Evolutionary conservation across 192 early-diverging fungal genomes (phyloP), one percentile per base, ranked within the genome.

Genomic region (Backusella luteola): DNA sequence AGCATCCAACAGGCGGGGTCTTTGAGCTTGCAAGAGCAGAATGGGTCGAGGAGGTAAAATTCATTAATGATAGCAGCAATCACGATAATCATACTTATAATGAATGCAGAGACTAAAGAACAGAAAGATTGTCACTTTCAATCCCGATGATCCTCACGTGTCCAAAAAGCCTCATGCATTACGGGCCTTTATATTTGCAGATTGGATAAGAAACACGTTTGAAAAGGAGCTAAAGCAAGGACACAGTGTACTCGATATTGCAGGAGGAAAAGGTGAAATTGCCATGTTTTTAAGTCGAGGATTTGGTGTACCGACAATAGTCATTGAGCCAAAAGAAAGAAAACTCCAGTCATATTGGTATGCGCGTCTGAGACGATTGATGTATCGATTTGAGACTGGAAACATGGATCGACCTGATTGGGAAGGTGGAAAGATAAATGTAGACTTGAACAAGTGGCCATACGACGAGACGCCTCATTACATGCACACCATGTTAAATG

Each of bases 221-320:
- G 73, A 52, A 19, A 70, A 73, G 1, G 23, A 32, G 78, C 59
- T 34, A 69, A 38, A 69, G 9, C 34, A 69, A 39, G 34, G 21
- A 1, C 38, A 36, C 34, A 68, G 19, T 12, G 84, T 88, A 6
- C 76, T 87, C 39, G 89, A 90, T 53, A 85, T 90, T 67, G 89
- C 88, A 0, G 89, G 89, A 26, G 89, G 89, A 12, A 82, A 86
- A 73, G 89, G 89, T 1, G 84, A 86, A 46, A 38, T 88, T 0
- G 79, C 83, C 0, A 78, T 87, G 82, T 84, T 87, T 53, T 52
- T 89, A 14, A 79, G 81, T 34, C 81, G 81, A 15, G 75, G 78
- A 3, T 85, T 84, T 67, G 84, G 84, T 0, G 76, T 85, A n/a
- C 76, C 73, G 8, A 84, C 83, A 7, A 87, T 81, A 0, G 81